phyloP scores from a whole-genome alignment of 2,329 filamentous ascomycete species.

The Botrytis deweyae region DNA sequence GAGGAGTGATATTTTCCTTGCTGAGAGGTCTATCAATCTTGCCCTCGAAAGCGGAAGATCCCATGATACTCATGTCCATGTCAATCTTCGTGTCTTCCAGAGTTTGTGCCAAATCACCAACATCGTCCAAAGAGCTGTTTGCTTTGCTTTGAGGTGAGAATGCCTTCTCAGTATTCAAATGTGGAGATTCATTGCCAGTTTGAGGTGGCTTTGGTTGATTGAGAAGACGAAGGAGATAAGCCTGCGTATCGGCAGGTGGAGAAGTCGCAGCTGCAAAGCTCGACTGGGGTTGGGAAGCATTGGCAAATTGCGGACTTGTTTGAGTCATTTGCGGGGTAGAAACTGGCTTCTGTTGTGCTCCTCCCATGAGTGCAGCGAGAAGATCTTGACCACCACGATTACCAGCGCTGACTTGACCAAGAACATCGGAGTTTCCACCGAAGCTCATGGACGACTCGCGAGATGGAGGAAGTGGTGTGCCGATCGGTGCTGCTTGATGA shows the following conservation, averaged over 20 bases:
- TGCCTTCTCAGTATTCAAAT: slow-evolving; percentile 34
- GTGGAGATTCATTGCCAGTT: slow-evolving; percentile 43
- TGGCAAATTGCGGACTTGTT: slow-evolving; percentile 29
- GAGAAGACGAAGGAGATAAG: slow-evolving; percentile 81
- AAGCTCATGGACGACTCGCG: slow-evolving; percentile 34
- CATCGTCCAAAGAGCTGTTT: slow-evolving; percentile 36
- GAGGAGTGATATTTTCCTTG: slow-evolving; percentile 30
- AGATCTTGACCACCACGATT: slow-evolving; percentile 34
- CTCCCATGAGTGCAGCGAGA: slow-evolving; percentile 38
- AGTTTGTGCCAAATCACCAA: slow-evolving; percentile 44
- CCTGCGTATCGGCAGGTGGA: slow-evolving; percentile 70
- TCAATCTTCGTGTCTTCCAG: slow-evolving; percentile 44
- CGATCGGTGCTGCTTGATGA: slow-evolving; percentile 34
- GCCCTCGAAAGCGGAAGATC: slow-evolving; percentile 28
- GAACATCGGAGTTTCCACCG: slow-evolving; percentile 26
- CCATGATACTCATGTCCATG: slow-evolving; percentile 42
- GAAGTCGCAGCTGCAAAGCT: slow-evolving; percentile 47
- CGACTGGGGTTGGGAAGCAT: slow-evolving; percentile 31
- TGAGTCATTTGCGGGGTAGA: slow-evolving; percentile 26
- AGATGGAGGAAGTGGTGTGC: slow-evolving; percentile 35
- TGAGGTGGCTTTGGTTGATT: slow-evolving; percentile 72
- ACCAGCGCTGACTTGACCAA: slow-evolving; percentile 27
- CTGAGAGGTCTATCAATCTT: slow-evolving; percentile 23
- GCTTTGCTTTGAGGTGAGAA: slow-evolving; percentile 44
- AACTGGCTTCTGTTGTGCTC: slow-evolving; percentile 31